Conservation (phyloP, 1,284 basidiomycete species). For the Vanrija pseudolonga region DNA sequence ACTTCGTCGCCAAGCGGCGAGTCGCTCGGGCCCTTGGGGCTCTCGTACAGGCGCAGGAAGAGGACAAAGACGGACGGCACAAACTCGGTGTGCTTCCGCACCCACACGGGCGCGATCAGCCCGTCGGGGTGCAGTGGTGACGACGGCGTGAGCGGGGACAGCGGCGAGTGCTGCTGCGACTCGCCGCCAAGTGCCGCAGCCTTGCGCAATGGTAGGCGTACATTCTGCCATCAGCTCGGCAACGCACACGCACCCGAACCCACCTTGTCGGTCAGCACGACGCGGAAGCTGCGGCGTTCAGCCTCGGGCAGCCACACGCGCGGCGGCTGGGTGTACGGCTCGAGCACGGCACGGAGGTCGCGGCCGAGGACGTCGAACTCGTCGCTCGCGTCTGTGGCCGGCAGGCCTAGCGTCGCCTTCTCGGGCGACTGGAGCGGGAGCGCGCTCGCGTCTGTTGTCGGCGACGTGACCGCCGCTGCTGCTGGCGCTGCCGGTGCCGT, state of each 20-base stretch:
- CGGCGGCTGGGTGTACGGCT: constrained; percentile 57
- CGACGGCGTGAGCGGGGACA: constrained; percentile 80
- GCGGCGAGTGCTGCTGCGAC: constrained; percentile 64
- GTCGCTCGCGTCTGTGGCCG: constrained; percentile 10
- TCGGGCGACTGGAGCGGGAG: constrained; percentile 2
- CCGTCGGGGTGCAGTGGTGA: constrained; percentile 92
- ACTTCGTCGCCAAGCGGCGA: constrained; percentile 14
- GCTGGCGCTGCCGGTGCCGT: neutral
- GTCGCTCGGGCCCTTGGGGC: constrained; percentile 28
- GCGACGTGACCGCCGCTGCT: neutral
- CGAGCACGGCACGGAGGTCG: constrained; percentile 58
- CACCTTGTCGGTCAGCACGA: constrained; percentile 71
- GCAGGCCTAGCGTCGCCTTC: neutral
- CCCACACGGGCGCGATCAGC: constrained; percentile 93
- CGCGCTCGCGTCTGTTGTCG: neutral
- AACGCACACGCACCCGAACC: constrained; percentile 15
- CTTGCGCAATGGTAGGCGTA: constrained; percentile 83
- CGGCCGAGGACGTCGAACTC: constrained; percentile 58
- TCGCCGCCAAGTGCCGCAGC: constrained; percentile 51
- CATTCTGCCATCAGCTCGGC: constrained; percentile 43
- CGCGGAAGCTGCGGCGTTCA: constrained; percentile 64
- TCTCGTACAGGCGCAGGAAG: constrained; percentile 76
- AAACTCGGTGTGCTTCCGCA: constrained; percentile 87
- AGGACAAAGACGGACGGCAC: constrained; percentile 89
- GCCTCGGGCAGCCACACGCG: constrained; percentile 46